Conservation (phyloP, 805 yeast genomes). For the Saturnispora bothae region DNA sequence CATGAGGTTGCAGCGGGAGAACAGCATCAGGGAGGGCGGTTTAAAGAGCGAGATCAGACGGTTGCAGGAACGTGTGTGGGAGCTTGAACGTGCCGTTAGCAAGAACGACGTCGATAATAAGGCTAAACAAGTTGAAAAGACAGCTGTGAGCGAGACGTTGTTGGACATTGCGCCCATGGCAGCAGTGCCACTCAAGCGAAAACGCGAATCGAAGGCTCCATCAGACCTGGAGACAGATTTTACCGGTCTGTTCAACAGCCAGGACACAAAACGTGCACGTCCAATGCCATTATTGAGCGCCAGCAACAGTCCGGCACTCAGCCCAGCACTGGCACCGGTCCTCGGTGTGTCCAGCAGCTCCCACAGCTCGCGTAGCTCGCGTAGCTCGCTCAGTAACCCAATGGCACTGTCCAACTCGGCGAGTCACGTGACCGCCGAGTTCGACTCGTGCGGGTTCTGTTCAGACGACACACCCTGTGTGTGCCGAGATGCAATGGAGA, state of each 20-base stretch:
- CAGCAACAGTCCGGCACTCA: too few relatives aligned
- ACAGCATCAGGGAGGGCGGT: conserved; percentile 48
- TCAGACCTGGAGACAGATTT: conserved; percentile 39
- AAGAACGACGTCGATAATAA: conserved; percentile 24
- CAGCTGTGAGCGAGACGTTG: conserved; percentile 2
- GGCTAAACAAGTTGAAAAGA: not conserved
- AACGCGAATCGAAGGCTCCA: not conserved
- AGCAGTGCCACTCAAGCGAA: conserved; percentile 45
- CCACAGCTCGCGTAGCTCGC: conserved; percentile 7
- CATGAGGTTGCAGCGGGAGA: conserved; percentile 56
- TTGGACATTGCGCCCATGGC: conserved; percentile 45
- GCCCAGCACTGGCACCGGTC: not conserved
- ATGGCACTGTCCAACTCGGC: not conserved
- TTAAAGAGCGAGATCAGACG: conserved; percentile 41
- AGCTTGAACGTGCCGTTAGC: conserved; percentile 19
- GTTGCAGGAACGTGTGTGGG: conserved; percentile 35
- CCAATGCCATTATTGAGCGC: too few relatives aligned
- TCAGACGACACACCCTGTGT: conserved; percentile 88
- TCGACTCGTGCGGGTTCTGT: conserved; percentile 86
- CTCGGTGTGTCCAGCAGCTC: not conserved
- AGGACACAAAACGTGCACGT: not conserved
- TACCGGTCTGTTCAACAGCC: conserved; percentile 32
- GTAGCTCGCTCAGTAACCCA: not conserved
- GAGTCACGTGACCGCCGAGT: conserved; percentile 5
- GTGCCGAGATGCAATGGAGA: conserved; percentile 60